These are phyloP conservation scores for Marasmius sp. DNA, from an alignment of 1,284 basidiomycete species.

Conservation along the genomic window DNA sequence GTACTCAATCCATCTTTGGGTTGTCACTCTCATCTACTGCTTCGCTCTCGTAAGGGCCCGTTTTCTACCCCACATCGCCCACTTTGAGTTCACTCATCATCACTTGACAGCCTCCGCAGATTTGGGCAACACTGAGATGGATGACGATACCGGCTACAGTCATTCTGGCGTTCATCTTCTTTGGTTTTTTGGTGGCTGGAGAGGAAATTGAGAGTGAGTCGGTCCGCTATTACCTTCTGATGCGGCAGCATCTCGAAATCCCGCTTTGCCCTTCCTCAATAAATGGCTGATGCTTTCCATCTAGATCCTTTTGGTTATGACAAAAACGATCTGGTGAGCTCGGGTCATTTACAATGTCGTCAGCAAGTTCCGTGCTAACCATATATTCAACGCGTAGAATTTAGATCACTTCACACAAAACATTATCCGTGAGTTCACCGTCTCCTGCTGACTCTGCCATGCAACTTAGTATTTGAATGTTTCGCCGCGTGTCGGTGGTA, in stretches of 20 bases:
- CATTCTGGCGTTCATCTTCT: constrained; percentile 61
- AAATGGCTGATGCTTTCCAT: constrained; percentile 44
- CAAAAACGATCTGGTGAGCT: constrained; percentile 62
- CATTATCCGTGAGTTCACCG: constrained; percentile 52
- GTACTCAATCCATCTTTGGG: constrained; percentile 67
- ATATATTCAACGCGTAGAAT: constrained; percentile 35
- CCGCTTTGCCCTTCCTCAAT: constrained; percentile 33
- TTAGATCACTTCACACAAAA: constrained; percentile 66
- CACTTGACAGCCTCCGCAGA: constrained; percentile 61
- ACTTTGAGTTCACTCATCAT: neutral
- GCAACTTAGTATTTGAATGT: neutral
- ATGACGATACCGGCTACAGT: constrained; percentile 65
- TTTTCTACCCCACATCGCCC: neutral
- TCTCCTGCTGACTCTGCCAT: neutral
- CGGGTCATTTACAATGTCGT: neutral
- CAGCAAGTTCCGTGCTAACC: constrained; percentile 3
- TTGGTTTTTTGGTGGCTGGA: constrained; percentile 68
- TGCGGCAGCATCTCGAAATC: constrained; percentile 9
- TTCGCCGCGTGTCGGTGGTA: neutral
- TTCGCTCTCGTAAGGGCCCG: constrained; percentile 46
- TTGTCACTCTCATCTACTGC: constrained; percentile 59
- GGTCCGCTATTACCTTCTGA: neutral
- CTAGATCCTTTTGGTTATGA: constrained; percentile 47
- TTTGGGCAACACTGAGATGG: constrained; percentile 60
- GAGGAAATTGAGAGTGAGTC: constrained; percentile 69